Evolutionary conservation across 2,329 filamentous ascomycete genomes (phyloP).

Genomic region (Fusarium bulbicola): DNA sequence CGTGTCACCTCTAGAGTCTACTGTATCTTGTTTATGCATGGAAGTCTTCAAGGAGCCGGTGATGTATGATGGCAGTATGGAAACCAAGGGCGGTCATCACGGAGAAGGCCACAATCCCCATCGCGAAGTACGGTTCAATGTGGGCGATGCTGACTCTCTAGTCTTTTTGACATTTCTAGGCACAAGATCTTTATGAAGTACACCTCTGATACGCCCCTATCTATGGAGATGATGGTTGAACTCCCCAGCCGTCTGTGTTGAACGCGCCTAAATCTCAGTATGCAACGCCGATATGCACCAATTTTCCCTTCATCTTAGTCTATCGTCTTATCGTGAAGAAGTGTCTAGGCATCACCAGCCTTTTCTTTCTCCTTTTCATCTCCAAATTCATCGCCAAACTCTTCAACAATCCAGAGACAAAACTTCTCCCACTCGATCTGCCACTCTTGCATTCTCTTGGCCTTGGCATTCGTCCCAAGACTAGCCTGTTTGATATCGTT

Average conservation of each 20-base stretch:
- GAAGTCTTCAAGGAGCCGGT: not conserved
- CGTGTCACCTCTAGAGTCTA: not conserved
- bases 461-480: slow-evolving; percentile 75
- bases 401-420: slow-evolving; percentile 87
- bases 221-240: slow-evolving; percentile 18
- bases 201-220: not conserved
- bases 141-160: not conserved
- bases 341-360: not conserved
- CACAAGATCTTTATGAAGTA: not conserved
- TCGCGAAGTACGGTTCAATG: not conserved
- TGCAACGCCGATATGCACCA: slow-evolving; percentile 12
- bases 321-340: slow-evolving; percentile 10
- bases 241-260: slow-evolving; percentile 23
- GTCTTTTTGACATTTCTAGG: not conserved
- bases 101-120: not conserved
- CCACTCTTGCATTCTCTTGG: slow-evolving; percentile 80
- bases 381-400: slow-evolving; percentile 74
- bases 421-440: slow-evolving; percentile 85
- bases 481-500: slow-evolving; percentile 78
- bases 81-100: not conserved
- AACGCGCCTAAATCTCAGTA: slow-evolving; percentile 18
- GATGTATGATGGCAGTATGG: not conserved
- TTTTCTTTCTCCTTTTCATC: slow-evolving; percentile 25
- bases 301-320: not conserved
- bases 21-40: not conserved